Evolutionary conservation across 495 filamentous ascomycete genomes (phyloP), one percentile per base, ranked within the genome.

Genomic region (Daldinia loculata): DNA sequence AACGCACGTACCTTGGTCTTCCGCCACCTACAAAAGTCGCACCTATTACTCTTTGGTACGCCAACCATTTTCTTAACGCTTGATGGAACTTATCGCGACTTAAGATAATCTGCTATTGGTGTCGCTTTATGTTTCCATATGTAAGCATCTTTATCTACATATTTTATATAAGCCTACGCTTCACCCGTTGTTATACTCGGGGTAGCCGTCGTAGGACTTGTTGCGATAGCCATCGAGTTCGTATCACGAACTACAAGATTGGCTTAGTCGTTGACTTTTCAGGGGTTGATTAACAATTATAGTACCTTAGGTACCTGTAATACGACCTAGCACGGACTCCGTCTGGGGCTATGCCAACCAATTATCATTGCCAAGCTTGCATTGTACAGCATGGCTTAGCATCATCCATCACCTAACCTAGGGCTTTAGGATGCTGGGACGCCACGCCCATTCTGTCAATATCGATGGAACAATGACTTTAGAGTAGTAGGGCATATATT

Each of bases 61-160:
- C 69, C 69, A 19, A 68, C 69, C 69, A 72, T 72, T 2, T n/a
- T 58, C 19, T 65, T 6, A 11, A 64, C 56, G n/a, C 15, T 67
- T 56, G 7, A 11, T 62, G 63, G 17, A 55, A 55, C 9, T 36
- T 52, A 52, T 61, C 26, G 34, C 38, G 7, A 39, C 26, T 55
- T 38, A 7, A 52, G 17, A 12, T 24, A 48, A 24, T 5, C 9
- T 24, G 17, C 17, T 19, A 48, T 22, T 3, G 19, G 43, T 22
- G 8, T 22, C 8, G 43, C 43, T 22, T 24, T 8, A 24, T 48
- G 24, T 9, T 48, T 48, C 7, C 17, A 8, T 4, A 48, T 48
- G 1, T 22, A 48, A 48, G 6, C 1, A 48, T 3, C 17, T 2
- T 17, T 6, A 5, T 17, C 43, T 2, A 17, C 24, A 19, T 19